Evolutionary conservation across 2,329 filamentous ascomycete species (phyloP), one percentile per base, ranked within the genome.

Genomic region (Diplodia mutila): DNA sequence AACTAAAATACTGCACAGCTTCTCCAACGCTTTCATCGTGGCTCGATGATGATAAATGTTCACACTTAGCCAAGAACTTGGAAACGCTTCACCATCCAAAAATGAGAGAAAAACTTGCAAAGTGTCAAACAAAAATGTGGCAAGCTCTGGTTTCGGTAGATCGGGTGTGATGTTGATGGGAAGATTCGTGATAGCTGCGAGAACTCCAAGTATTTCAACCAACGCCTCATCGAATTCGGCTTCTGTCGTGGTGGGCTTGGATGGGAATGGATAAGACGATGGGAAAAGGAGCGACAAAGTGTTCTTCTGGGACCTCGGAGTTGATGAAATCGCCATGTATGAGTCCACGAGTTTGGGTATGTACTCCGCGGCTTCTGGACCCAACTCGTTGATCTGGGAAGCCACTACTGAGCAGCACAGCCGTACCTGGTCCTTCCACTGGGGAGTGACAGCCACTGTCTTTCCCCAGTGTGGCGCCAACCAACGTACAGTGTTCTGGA

Each of bases 11-110:
- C 87, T 85, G 9, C 91, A 90, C 9, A 98, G 82, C 72, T 95
- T 93, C 74, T 97, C 91, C 39, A 99, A 82, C 8, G 90, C 92
- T 67, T 89, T 89, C 85, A 98, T 92, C 1, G 92, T 92, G 21
- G 93, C 94, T 75, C 93, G 93, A 81, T 97, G 93, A 75, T 97
- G 92, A 79, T 92, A 95, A 49, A 98, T 95, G 74, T 96, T 91
- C 66, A 97, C 87, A 77, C 94, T 98, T 53, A 99, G 84, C 96
- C 95, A 99, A 68, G 87, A 89, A 21, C 87, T 83, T 0, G 96
- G 95, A 79, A 97, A 98, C 0, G 95, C 93, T 74, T 96, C 92
- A 72, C 93, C 93, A 68, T 90, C 88, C 12, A 99, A 83, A 65
- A 99, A 93, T 71, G 93, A 97, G 79, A 93, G 92, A 74, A 97